Base-by-base conservation (phyloP, 495 filamentous ascomycete genomes). In the Gamarada debralockiae region DNA sequence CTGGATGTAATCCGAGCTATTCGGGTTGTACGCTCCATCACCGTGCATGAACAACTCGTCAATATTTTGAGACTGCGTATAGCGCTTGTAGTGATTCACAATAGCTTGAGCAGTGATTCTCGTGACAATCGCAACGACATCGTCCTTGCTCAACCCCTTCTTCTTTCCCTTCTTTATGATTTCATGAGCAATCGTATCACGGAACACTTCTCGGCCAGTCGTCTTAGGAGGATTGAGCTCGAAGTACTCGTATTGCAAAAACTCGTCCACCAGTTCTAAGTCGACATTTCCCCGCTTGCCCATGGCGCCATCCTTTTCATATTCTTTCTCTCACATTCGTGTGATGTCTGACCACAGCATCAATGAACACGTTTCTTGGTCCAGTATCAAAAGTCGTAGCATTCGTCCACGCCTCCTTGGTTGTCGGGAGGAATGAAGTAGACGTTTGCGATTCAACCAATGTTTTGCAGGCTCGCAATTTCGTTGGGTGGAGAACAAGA, bases 21-120 rank as follows among this genome's bases (percentile, higher is more conserved):
- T 81, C 1, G 77, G 79, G 60, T 82, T 80, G 42, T 71, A 71
- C 0, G 77, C 78, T 15, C 78, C 79, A 14, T 78, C 79, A 14
- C 78, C 79, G 63, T 77, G 80, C 73, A 83, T 78, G 66, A 75
- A 83, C 37, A 81, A 73, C 64, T 83, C 78, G 53, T 75, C 69
- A n/a, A 77, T 62, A 34, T 70, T 62, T 31, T 53, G 36, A 22
- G 52, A 62, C 4, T 76, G 76, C 14, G 72, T 70, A 56, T 74
- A 81, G 24, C 73, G 70, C 12, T 65, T 64, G 67, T 81, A 81
- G 44, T 79, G 76, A 12, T 79, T 70, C 37, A 80, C 73, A 34
- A 81, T 80, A 5, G 76, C 71, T 53, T 80, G 73, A 0, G 78
- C 75, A 1, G 78, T 82, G 51, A 81, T 74, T 17, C 79, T 70